phyloP scores from a whole-genome alignment of 2,329 filamentous ascomycete genomes.

The Colletotrichum tropicale region DNA sequence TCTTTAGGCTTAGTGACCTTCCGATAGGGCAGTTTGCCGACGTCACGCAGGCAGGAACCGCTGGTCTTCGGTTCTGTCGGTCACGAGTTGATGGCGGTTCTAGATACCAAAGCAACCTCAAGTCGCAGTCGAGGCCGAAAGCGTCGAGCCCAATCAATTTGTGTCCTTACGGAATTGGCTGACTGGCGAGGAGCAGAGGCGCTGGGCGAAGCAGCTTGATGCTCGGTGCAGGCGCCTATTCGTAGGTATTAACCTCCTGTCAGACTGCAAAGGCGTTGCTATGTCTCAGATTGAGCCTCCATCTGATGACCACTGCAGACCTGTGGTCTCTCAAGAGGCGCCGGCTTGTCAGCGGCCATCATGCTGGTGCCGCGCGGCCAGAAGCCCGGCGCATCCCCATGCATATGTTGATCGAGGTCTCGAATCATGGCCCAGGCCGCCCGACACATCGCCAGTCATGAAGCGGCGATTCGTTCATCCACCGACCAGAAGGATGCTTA shows the following conservation, averaged over 20 bases:
- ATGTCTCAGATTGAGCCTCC: not conserved
- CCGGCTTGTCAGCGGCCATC: not conserved
- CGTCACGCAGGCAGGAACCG: not conserved
- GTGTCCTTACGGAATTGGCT: not conserved
- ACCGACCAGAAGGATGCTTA: not conserved
- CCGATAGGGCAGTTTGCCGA: not conserved
- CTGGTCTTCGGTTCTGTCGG: not conserved
- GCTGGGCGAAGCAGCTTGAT: not conserved
- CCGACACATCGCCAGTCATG: not conserved
- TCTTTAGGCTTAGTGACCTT: conserved; percentile 6
- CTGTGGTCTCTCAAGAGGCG: not conserved
- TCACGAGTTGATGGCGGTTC: not conserved
- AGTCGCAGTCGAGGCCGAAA: not conserved
- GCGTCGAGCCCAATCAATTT: not conserved
- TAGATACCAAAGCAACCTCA: not conserved
- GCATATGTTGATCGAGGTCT: not conserved
- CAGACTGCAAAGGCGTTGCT: not conserved
- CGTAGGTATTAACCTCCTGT: not conserved
- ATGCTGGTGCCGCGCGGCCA: conserved; percentile 11
- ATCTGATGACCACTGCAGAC: not conserved
- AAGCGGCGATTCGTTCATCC: not conserved
- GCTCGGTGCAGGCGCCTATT: not conserved
- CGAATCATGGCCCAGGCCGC: not conserved
- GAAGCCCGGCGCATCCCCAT: not conserved
- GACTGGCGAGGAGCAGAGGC: not conserved